Evolutionary conservation across 2,329 filamentous ascomycete genomes (phyloP).

Genomic region (Beauveria brongniartii): DNA sequence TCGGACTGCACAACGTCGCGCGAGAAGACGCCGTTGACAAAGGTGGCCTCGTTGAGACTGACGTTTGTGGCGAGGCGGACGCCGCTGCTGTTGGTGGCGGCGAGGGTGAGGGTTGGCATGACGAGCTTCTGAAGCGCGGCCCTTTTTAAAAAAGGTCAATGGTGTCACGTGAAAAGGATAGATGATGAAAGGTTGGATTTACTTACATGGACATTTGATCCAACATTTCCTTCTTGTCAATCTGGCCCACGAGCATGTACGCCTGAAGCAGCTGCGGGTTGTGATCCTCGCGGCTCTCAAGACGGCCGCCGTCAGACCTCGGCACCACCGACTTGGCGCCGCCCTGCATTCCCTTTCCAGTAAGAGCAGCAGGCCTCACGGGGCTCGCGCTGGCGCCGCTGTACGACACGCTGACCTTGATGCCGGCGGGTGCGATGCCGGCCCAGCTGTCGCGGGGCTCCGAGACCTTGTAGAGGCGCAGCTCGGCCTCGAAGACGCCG

Average conservation of each 20-base stretch:
- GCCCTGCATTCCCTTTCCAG: slow-evolving; percentile 18
- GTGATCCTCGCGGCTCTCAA: slow-evolving; percentile 10
- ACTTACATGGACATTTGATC: slow-evolving; percentile 53
- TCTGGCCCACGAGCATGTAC: slow-evolving; percentile 61
- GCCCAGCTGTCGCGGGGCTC: slow-evolving; percentile 46
- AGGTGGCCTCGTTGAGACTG: slow-evolving; percentile 61
- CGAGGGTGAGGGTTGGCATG: slow-evolving; percentile 60
- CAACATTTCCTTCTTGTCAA: slow-evolving; percentile 49
- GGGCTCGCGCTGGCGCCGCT: slow-evolving; percentile 36
- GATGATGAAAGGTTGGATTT: neutral
- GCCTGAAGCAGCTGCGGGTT: slow-evolving; percentile 45
- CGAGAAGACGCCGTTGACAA: slow-evolving; percentile 64
- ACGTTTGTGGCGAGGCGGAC: slow-evolving; percentile 53
- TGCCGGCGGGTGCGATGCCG: slow-evolving; percentile 41
- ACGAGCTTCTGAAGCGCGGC: slow-evolving; percentile 53
- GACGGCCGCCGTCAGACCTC: neutral
- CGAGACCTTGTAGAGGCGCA: slow-evolving; percentile 65
- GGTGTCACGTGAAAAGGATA: too few species aligned
- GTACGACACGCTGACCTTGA: slow-evolving; percentile 48
- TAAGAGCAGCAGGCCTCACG: slow-evolving; percentile 19
- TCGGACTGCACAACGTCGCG: slow-evolving; percentile 45
- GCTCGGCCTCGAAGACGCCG: slow-evolving; percentile 68
- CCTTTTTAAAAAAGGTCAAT: slow-evolving; percentile 26
- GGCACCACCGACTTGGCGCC: neutral
- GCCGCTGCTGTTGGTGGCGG: slow-evolving; percentile 45